These are phyloP conservation scores for Trypanosoma scelopori DNA, from an alignment of 208 protist species.

Conservation along the genomic window DNA sequence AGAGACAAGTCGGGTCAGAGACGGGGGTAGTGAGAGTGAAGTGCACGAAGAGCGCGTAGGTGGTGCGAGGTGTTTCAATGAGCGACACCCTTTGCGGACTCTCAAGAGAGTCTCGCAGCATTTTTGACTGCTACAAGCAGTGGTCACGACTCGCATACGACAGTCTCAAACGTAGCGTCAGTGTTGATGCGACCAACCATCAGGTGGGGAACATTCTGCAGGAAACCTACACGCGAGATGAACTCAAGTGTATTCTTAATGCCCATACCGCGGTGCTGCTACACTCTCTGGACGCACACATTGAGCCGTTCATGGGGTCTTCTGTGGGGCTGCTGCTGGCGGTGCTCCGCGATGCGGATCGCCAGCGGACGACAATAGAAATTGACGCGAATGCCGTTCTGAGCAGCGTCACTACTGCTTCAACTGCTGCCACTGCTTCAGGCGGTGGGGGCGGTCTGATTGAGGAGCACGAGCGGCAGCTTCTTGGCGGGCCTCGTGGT, in stretches of 20 bases:
- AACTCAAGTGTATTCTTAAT: conserved; percentile 50
- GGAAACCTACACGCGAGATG: conserved; percentile 47
- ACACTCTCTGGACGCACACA: conserved; percentile 48
- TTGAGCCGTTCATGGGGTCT: conserved; percentile 44
- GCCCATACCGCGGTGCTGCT: conserved; percentile 58
- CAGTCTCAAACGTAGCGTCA: conserved; percentile 59
- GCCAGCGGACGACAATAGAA: conserved; percentile 48
- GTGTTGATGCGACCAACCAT: conserved; percentile 56
- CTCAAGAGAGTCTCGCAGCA: conserved; percentile 41
- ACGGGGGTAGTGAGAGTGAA: not conserved
- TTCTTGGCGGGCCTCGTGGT: conserved; percentile 53
- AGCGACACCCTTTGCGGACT: conserved; percentile 50
- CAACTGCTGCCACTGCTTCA: conserved; percentile 42
- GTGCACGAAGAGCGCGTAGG: not conserved
- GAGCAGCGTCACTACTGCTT: conserved; percentile 49
- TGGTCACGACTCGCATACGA: conserved; percentile 68
- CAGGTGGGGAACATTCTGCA: conserved; percentile 53
- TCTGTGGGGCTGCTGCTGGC: conserved; percentile 65
- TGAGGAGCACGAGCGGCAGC: conserved; percentile 47
- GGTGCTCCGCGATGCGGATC: conserved; percentile 67
- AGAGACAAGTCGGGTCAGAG: not conserved
- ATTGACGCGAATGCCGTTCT: conserved; percentile 55
- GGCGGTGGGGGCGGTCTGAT: conserved; percentile 52
- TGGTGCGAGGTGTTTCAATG: no score
- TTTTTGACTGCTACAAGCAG: conserved; percentile 62